Conservation (phyloP, 73 alveolate genomes). For the Paramecium sexaurelia region DNA sequence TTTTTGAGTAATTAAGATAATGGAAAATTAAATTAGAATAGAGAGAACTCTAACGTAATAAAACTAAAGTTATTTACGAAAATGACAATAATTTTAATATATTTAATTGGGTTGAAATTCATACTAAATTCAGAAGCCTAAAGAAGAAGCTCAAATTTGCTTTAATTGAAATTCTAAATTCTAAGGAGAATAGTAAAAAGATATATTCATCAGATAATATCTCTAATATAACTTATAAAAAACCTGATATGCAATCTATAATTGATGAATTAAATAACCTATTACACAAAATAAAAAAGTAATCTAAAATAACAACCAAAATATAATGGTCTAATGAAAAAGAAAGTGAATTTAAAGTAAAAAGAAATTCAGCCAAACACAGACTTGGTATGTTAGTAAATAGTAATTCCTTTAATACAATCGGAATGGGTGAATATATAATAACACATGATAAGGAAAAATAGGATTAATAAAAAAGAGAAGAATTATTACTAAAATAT, state of each 20-base stretch:
- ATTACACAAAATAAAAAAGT: neutral
- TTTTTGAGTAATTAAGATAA: neutral
- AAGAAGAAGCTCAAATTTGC: slow-evolving; percentile 34
- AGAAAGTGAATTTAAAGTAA: neutral
- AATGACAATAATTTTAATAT: neutral
- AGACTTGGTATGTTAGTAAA: neutral
- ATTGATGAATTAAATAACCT: neutral
- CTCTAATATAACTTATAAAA: neutral
- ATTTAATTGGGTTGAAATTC: slow-evolving; percentile 46
- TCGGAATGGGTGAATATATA: slow-evolving; percentile 30
- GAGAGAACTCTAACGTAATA: neutral
- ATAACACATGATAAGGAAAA: neutral
- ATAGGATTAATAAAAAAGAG: slow-evolving; percentile 15
- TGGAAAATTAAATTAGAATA: neutral
- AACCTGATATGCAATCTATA: slow-evolving; percentile 16
- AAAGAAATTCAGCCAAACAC: neutral
- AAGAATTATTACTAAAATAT: neutral
- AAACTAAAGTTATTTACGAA: neutral
- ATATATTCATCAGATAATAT: neutral
- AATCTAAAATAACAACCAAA: neutral
- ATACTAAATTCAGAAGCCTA: slow-evolving; percentile 18
- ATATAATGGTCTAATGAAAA: neutral
- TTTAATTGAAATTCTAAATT: neutral
- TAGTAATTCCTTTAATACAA: slow-evolving; percentile 15
- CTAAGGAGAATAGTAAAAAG: neutral